These are phyloP conservation scores for Neostapfia colusana DNA, from an alignment of 176 grass and related monocot species.

Conservation along the genomic window DNA sequence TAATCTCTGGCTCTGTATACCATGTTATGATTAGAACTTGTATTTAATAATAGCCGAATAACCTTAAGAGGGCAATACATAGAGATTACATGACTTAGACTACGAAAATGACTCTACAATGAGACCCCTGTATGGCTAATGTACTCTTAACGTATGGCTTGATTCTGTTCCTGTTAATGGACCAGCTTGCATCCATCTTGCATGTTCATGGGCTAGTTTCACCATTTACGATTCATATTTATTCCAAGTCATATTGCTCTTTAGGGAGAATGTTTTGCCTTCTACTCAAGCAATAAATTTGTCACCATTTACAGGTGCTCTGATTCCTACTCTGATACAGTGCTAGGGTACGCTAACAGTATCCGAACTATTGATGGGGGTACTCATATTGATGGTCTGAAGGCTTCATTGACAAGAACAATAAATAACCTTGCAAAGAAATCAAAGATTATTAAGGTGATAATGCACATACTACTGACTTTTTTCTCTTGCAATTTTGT, in stretches of 20 bases:
- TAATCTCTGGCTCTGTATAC: too few relatives aligned
- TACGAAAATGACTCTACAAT: too few relatives aligned
- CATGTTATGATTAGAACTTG: too few relatives aligned
- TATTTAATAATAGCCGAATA: too few relatives aligned
- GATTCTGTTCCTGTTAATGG: background rate
- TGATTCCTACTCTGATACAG: conserved; percentile 93
- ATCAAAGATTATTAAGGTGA: conserved; percentile 81
- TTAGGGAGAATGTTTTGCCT: conserved; percentile 13
- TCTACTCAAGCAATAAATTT: conserved; percentile 25
- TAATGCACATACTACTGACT: conserved; percentile 12
- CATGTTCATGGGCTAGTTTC: background rate
- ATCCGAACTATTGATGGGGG: conserved; percentile 98
- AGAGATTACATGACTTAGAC: too few relatives aligned
- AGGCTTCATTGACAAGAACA: conserved; percentile 86
- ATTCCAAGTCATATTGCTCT: background rate
- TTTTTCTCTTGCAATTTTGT: conserved; percentile 3
- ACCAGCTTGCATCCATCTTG: background rate
- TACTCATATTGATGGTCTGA: conserved; percentile 96
- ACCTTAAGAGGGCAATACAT: too few relatives aligned
- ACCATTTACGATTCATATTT: background rate
- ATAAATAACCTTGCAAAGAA: conserved; percentile 91
- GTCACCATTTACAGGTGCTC: conserved; percentile 66
- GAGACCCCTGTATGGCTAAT: too few relatives aligned
- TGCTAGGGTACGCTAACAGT: conserved; percentile 97
- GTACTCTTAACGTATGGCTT: too few relatives aligned